Percentiles rank a stretch among this genome's conserved stretches.
phyloP scores from a whole-genome alignment of 176 grass and related monocot species.

The Zizania latifolia region DNA sequence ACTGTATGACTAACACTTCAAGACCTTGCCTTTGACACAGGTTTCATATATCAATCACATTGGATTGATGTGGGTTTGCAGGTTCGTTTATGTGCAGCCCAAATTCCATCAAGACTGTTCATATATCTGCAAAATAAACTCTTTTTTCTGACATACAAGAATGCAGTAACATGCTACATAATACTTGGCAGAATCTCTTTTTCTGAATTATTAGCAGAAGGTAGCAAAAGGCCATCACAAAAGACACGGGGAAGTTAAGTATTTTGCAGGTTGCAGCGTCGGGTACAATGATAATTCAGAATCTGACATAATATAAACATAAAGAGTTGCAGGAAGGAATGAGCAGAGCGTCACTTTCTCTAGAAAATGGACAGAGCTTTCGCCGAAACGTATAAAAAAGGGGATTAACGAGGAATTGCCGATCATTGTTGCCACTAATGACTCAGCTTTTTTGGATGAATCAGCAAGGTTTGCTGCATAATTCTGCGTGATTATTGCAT shows the following conservation, averaged over 20 bases:
- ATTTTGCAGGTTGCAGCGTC: slow-evolving; percentile 14
- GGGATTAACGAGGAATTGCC: slow-evolving; percentile 26
- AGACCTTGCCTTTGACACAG: not conserved
- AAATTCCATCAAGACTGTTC: slow-evolving; percentile 18
- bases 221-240: not conserved
- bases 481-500: slow-evolving; percentile 27
- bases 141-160: not conserved
- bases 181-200: slow-evolving; percentile 8
- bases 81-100: slow-evolving; percentile 9
- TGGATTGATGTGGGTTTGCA: not conserved
- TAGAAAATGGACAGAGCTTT: slow-evolving; percentile 22
- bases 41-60: not conserved
- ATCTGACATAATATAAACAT: slow-evolving; percentile 20
- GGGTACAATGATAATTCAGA: slow-evolving; percentile 33
- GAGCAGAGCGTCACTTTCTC: slow-evolving; percentile 3
- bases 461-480: slow-evolving; percentile 31
- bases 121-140: slow-evolving; percentile 1
- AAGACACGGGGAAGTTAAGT: slow-evolving; percentile 12
- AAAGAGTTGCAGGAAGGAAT: slow-evolving; percentile 18
- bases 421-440: slow-evolving; percentile 40
- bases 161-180: not conserved
- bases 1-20: not conserved
- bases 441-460: slow-evolving; percentile 26
- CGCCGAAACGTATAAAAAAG: slow-evolving; percentile 19
- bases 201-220: slow-evolving; percentile 9